Conservation (phyloP, 352 stramenopile genomes). For the Achlya hypogyna region DNA sequence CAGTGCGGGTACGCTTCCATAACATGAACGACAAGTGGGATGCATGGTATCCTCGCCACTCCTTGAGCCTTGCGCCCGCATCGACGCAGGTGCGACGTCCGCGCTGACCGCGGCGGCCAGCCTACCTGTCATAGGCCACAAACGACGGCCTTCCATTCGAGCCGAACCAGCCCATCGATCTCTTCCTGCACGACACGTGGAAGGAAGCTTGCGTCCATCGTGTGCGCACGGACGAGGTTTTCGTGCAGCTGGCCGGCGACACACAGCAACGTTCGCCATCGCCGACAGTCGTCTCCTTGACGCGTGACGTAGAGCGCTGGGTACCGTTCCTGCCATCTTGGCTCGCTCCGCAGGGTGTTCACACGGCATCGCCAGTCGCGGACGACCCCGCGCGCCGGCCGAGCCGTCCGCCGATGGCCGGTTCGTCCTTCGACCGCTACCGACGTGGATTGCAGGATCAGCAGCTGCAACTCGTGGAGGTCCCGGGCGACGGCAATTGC, state of each 20-base stretch:
- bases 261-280: constrained; percentile 30
- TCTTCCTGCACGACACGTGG: constrained; percentile 41
- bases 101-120: not conserved
- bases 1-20: constrained; percentile 52
- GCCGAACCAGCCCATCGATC: constrained; percentile 59
- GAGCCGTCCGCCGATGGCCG: not conserved
- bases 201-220: constrained; percentile 55
- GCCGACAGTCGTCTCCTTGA: too few relatives aligned
- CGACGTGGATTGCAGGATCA: constrained; percentile 36
- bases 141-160: constrained; percentile 54
- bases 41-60: constrained; percentile 57
- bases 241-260: constrained; percentile 58
- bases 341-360: not conserved
- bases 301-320: not conserved
- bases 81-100: constrained; percentile 38
- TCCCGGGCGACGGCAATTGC: constrained; percentile 96
- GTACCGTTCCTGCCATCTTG: not conserved
- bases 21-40: constrained; percentile 78
- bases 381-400: not conserved
- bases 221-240: constrained; percentile 30
- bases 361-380: not conserved
- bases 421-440: constrained; percentile 54
- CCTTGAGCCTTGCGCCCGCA: constrained; percentile 41
- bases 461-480: constrained; percentile 41
- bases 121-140: constrained; percentile 24